Evolutionary conservation across 2,329 filamentous ascomycete species (phyloP).

Genomic region (Fusarium liriodendri): DNA sequence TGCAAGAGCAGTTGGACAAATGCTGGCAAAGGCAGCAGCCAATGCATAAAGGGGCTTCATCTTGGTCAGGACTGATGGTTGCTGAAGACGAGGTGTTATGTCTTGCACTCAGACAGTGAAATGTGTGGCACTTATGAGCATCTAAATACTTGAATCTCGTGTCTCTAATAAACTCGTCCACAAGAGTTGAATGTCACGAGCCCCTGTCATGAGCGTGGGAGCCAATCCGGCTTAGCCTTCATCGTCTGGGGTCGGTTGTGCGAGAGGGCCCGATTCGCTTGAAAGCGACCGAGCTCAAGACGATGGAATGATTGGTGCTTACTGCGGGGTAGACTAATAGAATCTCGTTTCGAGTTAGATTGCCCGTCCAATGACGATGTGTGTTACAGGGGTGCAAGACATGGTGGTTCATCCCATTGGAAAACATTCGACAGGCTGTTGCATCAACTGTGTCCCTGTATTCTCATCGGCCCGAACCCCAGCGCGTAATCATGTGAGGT

Average conservation of each 20-base stretch:
- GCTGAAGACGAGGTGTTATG: not conserved
- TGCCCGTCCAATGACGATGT: constrained; percentile 12
- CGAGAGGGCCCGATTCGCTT: constrained; percentile 1
- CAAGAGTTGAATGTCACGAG: not conserved
- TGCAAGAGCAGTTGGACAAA: constrained; percentile 17
- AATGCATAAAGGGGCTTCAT: constrained; percentile 22
- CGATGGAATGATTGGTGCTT: constrained; percentile 3
- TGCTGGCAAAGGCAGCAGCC: constrained; percentile 14
- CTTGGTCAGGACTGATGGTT: not conserved
- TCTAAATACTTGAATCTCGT: not conserved
- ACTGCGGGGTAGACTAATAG: constrained; percentile 24
- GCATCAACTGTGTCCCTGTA: not conserved
- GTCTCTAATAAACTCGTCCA: not conserved
- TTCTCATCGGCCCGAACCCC: not conserved
- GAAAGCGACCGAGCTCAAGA: not conserved
- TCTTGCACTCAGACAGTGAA: not conserved
- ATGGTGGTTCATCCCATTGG: not conserved
- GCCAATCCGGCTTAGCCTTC: not conserved
- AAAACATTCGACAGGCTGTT: not conserved
- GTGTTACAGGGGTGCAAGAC: constrained; percentile 12
- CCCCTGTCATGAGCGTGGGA: not conserved
- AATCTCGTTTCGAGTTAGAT: constrained; percentile 18
- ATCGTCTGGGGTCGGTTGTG: constrained; percentile 2
- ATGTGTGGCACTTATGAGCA: not conserved
- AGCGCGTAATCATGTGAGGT: not conserved